These are phyloP conservation scores for Xylariaceae sp. DNA, from an alignment of 2,329 filamentous ascomycete genomes.

Conservation along the genomic window DNA sequence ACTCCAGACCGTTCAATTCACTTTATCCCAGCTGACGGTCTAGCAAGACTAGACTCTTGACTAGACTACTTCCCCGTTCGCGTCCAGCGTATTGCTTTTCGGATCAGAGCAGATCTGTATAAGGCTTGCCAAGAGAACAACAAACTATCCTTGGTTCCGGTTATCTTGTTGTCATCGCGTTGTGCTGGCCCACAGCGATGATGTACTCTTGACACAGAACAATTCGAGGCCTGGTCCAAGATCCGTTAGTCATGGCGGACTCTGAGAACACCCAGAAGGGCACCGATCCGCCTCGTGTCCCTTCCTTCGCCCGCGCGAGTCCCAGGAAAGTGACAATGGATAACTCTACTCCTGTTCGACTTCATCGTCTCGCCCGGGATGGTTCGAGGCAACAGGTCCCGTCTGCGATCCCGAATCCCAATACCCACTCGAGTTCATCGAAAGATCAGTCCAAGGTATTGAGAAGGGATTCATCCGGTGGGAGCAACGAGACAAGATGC, in stretches of 20 bases:
- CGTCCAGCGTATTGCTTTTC: neutral
- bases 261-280: conserved; percentile 24
- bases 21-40: neutral
- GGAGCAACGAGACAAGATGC: conserved; percentile 44
- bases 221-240: conserved; percentile 9
- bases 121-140: conserved; percentile 2
- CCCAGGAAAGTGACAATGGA: conserved; percentile 39
- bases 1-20: neutral
- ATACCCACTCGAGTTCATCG: conserved; percentile 10
- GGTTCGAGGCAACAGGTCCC: conserved; percentile 28
- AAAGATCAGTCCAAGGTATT: conserved; percentile 19
- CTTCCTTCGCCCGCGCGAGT: conserved; percentile 28
- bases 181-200: conserved; percentile 7
- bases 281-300: conserved; percentile 20
- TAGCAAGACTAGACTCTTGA: neutral
- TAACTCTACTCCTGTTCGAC: conserved; percentile 43
- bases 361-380: conserved; percentile 44
- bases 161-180: neutral
- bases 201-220: conserved; percentile 16
- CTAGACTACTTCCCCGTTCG: neutral
- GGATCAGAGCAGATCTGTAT: neutral
- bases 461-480: conserved; percentile 42
- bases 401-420: conserved; percentile 11
- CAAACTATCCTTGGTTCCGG: neutral
- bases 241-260: conserved; percentile 25